A percentile compares a stretch with the other conserved stretches of the same genome.
These are phyloP conservation scores for Termitomyces sp. DNA, from an alignment of 768 basidiomycete genomes.

Conservation along the genomic window DNA sequence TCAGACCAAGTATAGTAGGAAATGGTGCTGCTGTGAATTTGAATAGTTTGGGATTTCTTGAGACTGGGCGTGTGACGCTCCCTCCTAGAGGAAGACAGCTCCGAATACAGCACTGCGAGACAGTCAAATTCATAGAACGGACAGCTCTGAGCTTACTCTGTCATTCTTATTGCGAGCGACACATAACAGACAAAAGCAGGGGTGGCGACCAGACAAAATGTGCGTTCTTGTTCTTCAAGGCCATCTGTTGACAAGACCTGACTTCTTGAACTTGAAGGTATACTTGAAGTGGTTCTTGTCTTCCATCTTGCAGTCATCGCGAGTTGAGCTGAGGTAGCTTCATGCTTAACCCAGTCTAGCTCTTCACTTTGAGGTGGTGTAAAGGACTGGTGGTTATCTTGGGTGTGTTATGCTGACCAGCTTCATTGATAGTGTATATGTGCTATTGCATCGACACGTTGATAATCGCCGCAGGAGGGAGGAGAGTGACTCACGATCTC, in stretches of 20 bases:
- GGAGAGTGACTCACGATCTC: not conserved
- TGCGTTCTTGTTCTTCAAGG: not conserved
- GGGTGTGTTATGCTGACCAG: not conserved
- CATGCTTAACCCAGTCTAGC: not conserved
- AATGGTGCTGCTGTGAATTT: not conserved
- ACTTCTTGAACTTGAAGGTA: too few species aligned
- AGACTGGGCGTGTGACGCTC: not conserved
- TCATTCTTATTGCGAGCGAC: not conserved
- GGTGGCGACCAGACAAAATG: not conserved
- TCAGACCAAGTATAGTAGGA: not conserved
- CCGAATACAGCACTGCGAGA: too few species aligned
- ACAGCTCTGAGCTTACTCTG: too few species aligned
- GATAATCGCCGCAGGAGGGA: not conserved
- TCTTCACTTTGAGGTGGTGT: not conserved
- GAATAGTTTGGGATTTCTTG: not conserved
- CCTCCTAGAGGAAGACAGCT: not conserved
- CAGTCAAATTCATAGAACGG: too few species aligned
- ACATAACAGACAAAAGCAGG: not conserved
- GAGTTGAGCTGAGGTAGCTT: not conserved
- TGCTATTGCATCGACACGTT: not conserved
- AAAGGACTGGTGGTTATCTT: not conserved
- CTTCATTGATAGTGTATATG: not conserved
- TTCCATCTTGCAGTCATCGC: not conserved
- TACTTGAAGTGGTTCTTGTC: not conserved
- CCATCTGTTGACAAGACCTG: too few species aligned